Conservation (phyloP, 495 filamentous ascomycete species). For the Penicillium psychrofluorescens region DNA sequence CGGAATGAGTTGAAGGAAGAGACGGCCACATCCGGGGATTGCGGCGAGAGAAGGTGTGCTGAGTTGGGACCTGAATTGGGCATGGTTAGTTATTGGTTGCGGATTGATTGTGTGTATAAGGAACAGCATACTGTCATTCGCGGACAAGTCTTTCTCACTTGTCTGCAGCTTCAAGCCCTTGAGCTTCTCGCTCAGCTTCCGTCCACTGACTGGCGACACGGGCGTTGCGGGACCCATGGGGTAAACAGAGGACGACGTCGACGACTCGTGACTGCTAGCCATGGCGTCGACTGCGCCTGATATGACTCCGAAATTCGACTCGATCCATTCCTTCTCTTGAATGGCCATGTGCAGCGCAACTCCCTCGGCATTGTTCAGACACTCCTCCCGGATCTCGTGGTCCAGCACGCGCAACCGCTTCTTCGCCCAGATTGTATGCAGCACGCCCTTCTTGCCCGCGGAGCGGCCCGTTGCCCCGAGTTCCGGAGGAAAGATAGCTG, state of each 20-base stretch:
- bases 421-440: constrained; percentile 80
- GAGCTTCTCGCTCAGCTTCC: constrained; percentile 64
- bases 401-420: constrained; percentile 63
- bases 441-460: constrained; percentile 66
- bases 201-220: constrained; percentile 53
- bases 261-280: constrained; percentile 8
- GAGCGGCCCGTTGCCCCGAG: constrained; percentile 56
- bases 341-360: constrained; percentile 74
- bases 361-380: constrained; percentile 61
- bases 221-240: constrained; percentile 44
- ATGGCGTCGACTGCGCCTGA: constrained; percentile 12
- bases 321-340: constrained; percentile 75
- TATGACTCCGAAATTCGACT: constrained; percentile 64
- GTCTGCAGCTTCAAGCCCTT: constrained; percentile 70
- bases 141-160: constrained; percentile 50
- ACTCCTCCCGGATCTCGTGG: constrained; percentile 60
- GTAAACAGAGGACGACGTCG: constrained; percentile 6
- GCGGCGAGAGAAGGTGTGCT: constrained; percentile 49
- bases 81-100: background rate
- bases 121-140: constrained; percentile 34
- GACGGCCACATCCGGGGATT: constrained; percentile 57
- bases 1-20: constrained; percentile 56
- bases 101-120: background rate
- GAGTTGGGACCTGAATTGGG: background rate
- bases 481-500: constrained; percentile 72